Base-by-base conservation (phyloP, 2,329 filamentous ascomycete genomes). In the Catunica adiposa region DNA sequence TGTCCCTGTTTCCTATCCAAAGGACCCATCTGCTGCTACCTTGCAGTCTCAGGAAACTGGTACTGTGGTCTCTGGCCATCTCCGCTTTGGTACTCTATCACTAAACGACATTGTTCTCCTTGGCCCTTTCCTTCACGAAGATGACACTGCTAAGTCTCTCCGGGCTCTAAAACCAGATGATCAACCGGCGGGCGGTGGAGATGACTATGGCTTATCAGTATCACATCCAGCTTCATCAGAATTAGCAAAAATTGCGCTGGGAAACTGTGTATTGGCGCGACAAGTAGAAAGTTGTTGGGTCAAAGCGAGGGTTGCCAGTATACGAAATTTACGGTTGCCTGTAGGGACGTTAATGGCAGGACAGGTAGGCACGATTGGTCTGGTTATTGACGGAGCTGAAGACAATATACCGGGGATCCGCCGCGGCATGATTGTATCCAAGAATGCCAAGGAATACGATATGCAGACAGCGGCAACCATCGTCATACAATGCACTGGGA, bases 301-400 rank as follows among this genome's bases (percentile, higher is more conserved):
- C 60, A 75, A 75, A 23, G 88, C 90, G 4, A 82, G 78, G 46
- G 80, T 97, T 54, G 82, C 86, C 47, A 97, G 89, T 62, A 82
- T 96, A 46, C 83, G 90, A 22, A 94, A 95, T 62, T 73, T 98
- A 7, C 80, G 90, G 3, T 73, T 96, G 2, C 87, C 90, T 0
- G 89, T 96, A 0, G 79, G 80, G 50, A 79, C 76, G 0, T 74
- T 97, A 6, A 76, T 82, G 53, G 76, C 82, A 15, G 88, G 87
- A 8, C 90, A 98, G 68, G 89, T 90, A 4, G 92, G 90, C 0
- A 96, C 89, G 0, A 77, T 98, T 55, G 90, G 89, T 0, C 72
- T 97, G 53, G 75, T 84, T 2, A 75, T 84, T n/a, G 71, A 76
- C 31, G 62, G 67, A 1, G 59, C 65, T 15, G 66, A 64, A 68